phyloP scores from a whole-genome alignment of 768 basidiomycete species.

The Russula dissimulans region DNA sequence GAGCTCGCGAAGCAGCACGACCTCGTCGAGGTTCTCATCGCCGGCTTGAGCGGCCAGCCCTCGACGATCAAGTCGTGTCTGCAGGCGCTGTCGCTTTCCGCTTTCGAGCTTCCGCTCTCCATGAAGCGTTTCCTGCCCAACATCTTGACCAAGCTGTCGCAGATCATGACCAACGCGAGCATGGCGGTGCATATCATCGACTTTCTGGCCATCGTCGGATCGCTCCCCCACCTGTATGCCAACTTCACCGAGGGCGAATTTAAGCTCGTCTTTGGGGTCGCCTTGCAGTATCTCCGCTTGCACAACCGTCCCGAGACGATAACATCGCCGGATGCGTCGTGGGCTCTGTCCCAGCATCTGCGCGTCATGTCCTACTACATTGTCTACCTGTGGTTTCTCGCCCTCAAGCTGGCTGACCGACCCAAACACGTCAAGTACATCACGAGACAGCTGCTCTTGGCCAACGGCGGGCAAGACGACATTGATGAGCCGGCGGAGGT shows the following conservation, averaged over 20 bases:
- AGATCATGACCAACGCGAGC: conserved; percentile 89
- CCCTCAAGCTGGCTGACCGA: conserved; percentile 73
- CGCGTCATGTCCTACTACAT: conserved; percentile 82
- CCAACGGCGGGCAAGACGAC: conserved; percentile 63
- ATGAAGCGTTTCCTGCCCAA: conserved; percentile 70
- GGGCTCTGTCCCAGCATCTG: conserved; percentile 87
- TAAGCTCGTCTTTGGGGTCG: conserved; percentile 90
- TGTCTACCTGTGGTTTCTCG: conserved; percentile 92
- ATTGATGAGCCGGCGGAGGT: conserved; percentile 91
- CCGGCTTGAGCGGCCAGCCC: conserved; percentile 58
- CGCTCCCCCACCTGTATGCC: conserved; percentile 65
- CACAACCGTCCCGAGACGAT: conserved; percentile 62
- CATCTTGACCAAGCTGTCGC: conserved; percentile 79
- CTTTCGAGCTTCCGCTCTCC: conserved; percentile 78
- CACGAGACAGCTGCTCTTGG: conserved; percentile 74
- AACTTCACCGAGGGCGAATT: conserved; percentile 90
- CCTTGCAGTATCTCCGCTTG: conserved; percentile 85
- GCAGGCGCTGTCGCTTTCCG: conserved; percentile 78
- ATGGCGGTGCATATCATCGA: conserved; percentile 96
- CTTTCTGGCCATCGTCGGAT: conserved; percentile 80
- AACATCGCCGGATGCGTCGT: conserved; percentile 53
- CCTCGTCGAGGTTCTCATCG: conserved; percentile 65
- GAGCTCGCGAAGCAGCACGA: conserved; percentile 54
- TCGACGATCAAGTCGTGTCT: conserved; percentile 83
- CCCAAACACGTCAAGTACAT: conserved; percentile 79